These are phyloP conservation scores for Cyberlindnera mycetangii DNA, from an alignment of 805 yeast genomes.

Conservation along the genomic window DNA sequence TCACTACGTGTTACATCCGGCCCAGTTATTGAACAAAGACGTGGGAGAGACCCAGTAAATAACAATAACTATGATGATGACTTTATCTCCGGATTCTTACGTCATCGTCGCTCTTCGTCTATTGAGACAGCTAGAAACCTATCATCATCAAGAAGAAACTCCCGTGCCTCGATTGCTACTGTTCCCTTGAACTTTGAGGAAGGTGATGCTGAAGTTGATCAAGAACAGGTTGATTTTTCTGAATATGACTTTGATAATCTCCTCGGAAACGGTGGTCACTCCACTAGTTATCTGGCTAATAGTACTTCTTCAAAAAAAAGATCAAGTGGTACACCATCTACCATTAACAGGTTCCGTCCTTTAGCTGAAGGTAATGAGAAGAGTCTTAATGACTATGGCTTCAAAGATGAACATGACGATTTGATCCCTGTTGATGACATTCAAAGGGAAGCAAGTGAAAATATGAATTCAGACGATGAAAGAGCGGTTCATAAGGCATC, in stretches of 20 bases:
- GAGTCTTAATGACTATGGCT: conserved; percentile 10
- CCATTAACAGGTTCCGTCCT: conserved; percentile 15
- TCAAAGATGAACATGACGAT: not conserved
- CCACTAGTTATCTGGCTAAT: conserved; percentile 4
- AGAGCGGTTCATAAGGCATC: too few relatives aligned
- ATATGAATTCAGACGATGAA: too few relatives aligned
- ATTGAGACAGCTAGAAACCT: conserved; percentile 26
- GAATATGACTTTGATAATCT: conserved; percentile 6
- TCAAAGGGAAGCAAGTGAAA: too few relatives aligned
- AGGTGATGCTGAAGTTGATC: not conserved
- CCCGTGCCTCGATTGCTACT: conserved; percentile 24
- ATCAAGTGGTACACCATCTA: conserved; percentile 15
- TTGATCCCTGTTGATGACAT: not conserved
- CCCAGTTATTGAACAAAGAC: not conserved
- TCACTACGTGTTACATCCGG: not conserved
- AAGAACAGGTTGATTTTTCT: conserved; percentile 4
- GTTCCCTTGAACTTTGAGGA: conserved; percentile 15
- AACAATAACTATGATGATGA: conserved; percentile 16
- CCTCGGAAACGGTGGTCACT: conserved; percentile 4
- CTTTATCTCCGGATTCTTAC: conserved; percentile 25
- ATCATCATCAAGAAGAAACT: conserved; percentile 24
- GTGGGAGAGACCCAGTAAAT: conserved; percentile 3
- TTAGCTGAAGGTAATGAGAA: conserved; percentile 16
- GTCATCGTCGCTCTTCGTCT: conserved; percentile 24
- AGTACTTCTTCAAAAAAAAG: conserved; percentile 15